A percentile compares a stretch with the other conserved stretches of the same genome.
phyloP scores from a whole-genome alignment of 306 rosid genomes.

The Fragaria iinumae region DNA sequence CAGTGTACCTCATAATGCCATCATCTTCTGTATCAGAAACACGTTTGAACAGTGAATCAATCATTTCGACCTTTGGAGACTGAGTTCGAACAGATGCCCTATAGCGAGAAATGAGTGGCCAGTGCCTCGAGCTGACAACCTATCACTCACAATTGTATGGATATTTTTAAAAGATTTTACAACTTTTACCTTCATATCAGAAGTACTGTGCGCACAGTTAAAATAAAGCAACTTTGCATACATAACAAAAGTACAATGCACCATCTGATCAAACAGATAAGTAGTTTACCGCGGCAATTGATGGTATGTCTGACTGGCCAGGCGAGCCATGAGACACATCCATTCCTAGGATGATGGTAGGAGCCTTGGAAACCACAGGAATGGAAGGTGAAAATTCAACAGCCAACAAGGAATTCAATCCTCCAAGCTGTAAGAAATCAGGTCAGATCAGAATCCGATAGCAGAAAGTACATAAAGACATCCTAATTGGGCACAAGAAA shows the following conservation, averaged over 20 bases:
- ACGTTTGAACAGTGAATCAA: constrained; percentile 70
- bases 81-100: constrained; percentile 87
- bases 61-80: constrained; percentile 84
- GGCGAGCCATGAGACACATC: constrained; percentile 97
- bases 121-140: constrained; percentile 89
- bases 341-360: constrained; percentile 89
- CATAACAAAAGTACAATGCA: neutral
- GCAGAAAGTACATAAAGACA: neutral
- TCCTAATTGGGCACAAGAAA: neutral
- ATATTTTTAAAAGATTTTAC: neutral
- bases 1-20: constrained; percentile 71
- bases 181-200: neutral
- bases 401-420: constrained; percentile 70
- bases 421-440: constrained; percentile 71
- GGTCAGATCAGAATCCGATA: neutral
- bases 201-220: neutral
- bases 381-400: constrained; percentile 64
- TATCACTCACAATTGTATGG: constrained; percentile 23
- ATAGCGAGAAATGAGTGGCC: constrained; percentile 90
- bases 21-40: constrained; percentile 67
- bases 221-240: neutral
- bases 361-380: constrained; percentile 70
- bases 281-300: constrained; percentile 78
- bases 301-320: constrained; percentile 84
- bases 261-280: neutral